Evolutionary conservation across 345 rosid genomes (phyloP), one percentile per base, ranked within the genome.

Genomic region (Passiflora organensis): DNA sequence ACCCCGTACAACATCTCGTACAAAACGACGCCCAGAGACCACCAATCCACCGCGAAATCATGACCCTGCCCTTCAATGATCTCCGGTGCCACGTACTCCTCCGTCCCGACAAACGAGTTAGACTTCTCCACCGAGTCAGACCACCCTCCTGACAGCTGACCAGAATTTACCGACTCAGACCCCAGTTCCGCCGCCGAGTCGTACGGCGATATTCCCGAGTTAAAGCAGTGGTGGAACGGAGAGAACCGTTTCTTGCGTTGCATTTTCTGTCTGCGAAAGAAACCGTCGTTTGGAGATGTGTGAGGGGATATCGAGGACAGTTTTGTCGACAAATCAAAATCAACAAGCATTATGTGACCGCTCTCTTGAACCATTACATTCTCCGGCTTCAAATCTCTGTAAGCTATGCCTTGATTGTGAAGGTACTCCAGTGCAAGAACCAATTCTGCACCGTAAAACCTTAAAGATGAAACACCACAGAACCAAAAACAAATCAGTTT

Each of bases 51-150:
- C 16, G 86, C 82, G 44, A 82, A 91, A 42, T 85, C 93, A 58
- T 91, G 98, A 39, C 97, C 96, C 10, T 68, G 47, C 32, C 89
- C 97, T 43, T 60, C 60, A 46, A 91, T 75, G 51, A 91, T 55
- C 61, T 90, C 97, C 58, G 94, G 97, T 22, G 97, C 82, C 16
- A 90, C 94, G 74, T 90, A 90, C 60, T 87, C 97, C 62, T 41
- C 97, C 13, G 97, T 90, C 55, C 95, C 97, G 2, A 90, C 97
- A 67, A 90, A 87, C 6, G 97, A 90, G 68, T 90, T 90, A 0
- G 89, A 82, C 52, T 81, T 87, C 47, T 49, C 81, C 2, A 65
- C 34, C 0, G 75, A 28, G 48, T 63, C 69, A 6, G 71, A 47
- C 48, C 58, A 76, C n/a, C 65, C 20, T 6, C 12, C 39, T 12